phyloP scores from a whole-genome alignment of 1,139 yeast genomes.

The Suhomyces wounanorum region DNA sequence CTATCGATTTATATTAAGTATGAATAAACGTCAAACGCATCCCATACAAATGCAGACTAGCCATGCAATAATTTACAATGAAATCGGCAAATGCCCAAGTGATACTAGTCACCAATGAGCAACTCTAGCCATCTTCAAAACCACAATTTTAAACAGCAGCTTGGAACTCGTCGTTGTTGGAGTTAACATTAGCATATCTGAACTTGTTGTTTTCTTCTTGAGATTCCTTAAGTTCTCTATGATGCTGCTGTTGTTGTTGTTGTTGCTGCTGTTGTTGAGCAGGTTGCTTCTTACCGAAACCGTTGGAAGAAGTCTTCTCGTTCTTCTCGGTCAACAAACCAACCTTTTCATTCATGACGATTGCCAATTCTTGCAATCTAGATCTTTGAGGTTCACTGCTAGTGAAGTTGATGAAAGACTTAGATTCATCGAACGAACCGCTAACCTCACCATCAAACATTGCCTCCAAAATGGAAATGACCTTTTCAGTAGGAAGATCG shows the following conservation, averaged over 20 bases:
- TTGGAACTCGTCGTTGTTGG: constrained; percentile 52
- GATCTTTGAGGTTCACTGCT: constrained; percentile 78
- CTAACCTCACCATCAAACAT: constrained; percentile 76
- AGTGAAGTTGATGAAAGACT: constrained; percentile 58
- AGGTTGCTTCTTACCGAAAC: constrained; percentile 51
- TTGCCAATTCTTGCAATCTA: constrained; percentile 85
- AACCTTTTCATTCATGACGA: constrained; percentile 85
- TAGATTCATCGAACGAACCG: constrained; percentile 61
- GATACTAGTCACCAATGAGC: constrained; percentile 1
- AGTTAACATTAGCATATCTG: constrained; percentile 50
- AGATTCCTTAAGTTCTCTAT: constrained; percentile 36
- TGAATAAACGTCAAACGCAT: constrained; percentile 3
- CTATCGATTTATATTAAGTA: constrained; percentile 12
- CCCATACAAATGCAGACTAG: constrained; percentile 10
- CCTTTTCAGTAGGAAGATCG: constrained; percentile 57
- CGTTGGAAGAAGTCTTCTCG: constrained; percentile 80
- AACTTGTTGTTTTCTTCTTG: constrained; percentile 46
- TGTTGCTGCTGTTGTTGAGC: constrained; percentile 38
- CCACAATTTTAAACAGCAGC: constrained; percentile 24
- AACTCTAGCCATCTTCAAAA: background rate
- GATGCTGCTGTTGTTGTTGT: constrained; percentile 27
- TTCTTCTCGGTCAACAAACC: constrained; percentile 79
- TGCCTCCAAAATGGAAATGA: constrained; percentile 65
- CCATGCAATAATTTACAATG: constrained; percentile 15
- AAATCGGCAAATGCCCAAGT: constrained; percentile 4